Percentiles rank a stretch among this genome's conserved stretches.
Conservation (phyloP, 805 yeast species). For the Diddensiella santjacobensis region DNA sequence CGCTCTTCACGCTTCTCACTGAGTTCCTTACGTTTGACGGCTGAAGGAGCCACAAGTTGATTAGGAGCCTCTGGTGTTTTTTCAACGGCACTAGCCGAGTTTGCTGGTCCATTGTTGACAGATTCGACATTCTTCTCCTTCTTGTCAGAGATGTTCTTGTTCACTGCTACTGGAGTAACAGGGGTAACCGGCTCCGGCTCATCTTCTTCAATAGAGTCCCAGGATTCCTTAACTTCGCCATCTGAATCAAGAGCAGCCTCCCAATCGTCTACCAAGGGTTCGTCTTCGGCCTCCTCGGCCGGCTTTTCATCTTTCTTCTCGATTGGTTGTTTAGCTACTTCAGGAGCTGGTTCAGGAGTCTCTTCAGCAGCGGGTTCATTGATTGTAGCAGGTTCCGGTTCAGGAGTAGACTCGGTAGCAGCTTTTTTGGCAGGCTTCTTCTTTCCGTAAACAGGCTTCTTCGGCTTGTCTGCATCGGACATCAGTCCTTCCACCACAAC, state of each 20-base stretch:
- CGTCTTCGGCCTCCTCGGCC: slow-evolving; percentile 35
- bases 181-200: slow-evolving; percentile 17
- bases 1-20: slow-evolving; percentile 39
- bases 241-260: slow-evolving; percentile 56
- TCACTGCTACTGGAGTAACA: slow-evolving; percentile 25
- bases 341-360: slow-evolving; percentile 8
- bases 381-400: slow-evolving; percentile 2
- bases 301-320: slow-evolving; percentile 22
- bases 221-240: slow-evolving; percentile 48
- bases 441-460: slow-evolving; percentile 42
- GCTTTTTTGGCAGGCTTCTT: slow-evolving; percentile 36
- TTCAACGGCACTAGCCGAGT: slow-evolving; percentile 20
- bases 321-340: slow-evolving; percentile 9
- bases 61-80: slow-evolving; percentile 31
- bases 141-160: slow-evolving; percentile 23
- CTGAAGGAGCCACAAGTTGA: slow-evolving; percentile 21
- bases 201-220: slow-evolving; percentile 22
- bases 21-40: slow-evolving; percentile 38
- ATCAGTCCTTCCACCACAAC: slow-evolving; percentile 72
- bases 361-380: slow-evolving; percentile 15
- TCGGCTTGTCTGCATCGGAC: slow-evolving; percentile 46
- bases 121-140: slow-evolving; percentile 14
- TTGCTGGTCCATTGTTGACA: too few relatives aligned
- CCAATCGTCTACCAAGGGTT: slow-evolving; percentile 79
- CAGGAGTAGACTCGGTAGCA: slow-evolving; percentile 1